Evolutionary conservation across 805 yeast genomes (phyloP), one percentile per base, ranked within the genome.

Genomic region (Tetrapisispora taiwanensis): DNA sequence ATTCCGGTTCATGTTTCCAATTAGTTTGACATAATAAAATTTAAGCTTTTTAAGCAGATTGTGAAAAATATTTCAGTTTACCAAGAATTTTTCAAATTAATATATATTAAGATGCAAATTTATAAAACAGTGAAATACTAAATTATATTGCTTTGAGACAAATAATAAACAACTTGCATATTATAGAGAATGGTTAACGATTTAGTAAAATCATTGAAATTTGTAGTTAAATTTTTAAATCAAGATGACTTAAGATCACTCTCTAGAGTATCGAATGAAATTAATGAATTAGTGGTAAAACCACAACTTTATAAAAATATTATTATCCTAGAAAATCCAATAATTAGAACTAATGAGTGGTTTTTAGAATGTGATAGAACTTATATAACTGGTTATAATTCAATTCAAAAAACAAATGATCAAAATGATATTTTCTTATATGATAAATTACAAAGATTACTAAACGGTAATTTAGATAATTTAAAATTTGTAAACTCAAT

Each of bases 391-490:
- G 70, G 71, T 0, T 49, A 62, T 20, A 50, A 58, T 7, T 61
- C 67, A 3, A 53, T 66, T 3, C 52, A 60, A 12, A 67, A 68
- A 35, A 59, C 62, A 10, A 47, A 44, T 0, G 64, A 65, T 32
- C 66, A 67, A 38, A 68, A 71, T 42, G 67, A 62, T 27, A 50
- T 67, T 37, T 55, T 71, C 17, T 55, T 66, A 10, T 50, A 59
- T 24, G 56, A 67, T 19, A 66, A 73, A 48, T 62, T 78, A 39
- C 65, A 64, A 32, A 59, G 70, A 3, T 55, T 79, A 34, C 39
- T 66, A n/a, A 33, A 37, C 12, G 40, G 17, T 4, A 3, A 67
- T 18, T 60, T 65, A 2, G 56, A 58, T 4, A 56, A 74, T 18
- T 59, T 64, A 18, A 14, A 43, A 4, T 52, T 54, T 33, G 58